phyloP scores from a whole-genome alignment of 129 eudicot species.

The Flaveria linearis region DNA sequence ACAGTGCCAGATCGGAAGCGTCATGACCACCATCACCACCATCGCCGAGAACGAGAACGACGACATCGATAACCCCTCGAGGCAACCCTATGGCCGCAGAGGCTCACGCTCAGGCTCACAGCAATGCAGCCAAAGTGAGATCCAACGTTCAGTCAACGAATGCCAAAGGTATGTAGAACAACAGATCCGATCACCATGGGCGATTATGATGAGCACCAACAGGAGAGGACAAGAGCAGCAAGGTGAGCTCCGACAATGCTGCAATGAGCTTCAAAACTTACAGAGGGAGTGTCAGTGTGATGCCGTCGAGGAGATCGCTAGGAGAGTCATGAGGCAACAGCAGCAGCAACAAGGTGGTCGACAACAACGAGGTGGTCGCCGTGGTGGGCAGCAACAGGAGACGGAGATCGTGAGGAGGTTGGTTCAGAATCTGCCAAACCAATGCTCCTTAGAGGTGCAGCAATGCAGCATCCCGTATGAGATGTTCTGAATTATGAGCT shows the following conservation, averaged over 20 bases:
- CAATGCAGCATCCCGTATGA: constrained; percentile 27
- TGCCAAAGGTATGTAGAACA: constrained; percentile 17
- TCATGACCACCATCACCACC: constrained; percentile 23
- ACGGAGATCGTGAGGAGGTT: not conserved
- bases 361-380: not conserved
- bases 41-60: constrained; percentile 5
- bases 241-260: constrained; percentile 17
- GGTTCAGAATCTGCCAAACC: not conserved
- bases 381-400: not conserved
- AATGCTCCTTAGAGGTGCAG: constrained; percentile 8
- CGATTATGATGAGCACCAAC: not conserved
- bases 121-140: too few species aligned
- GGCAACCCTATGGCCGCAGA: too few species aligned
- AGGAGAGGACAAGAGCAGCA: not conserved
- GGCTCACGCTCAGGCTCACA: too few species aligned
- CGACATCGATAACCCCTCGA: not conserved
- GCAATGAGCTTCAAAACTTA: constrained; percentile 24
- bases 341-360: not conserved
- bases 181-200: not conserved
- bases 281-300: not conserved
- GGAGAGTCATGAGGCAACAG: not conserved
- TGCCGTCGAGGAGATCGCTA: constrained; percentile 8
- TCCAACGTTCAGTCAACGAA: constrained; percentile 18
- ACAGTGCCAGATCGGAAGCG: constrained; percentile 17
- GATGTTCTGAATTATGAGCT: too few species aligned